Base-by-base conservation (phyloP, 2,329 filamentous ascomycete species). In the Neonectria punicea region DNA sequence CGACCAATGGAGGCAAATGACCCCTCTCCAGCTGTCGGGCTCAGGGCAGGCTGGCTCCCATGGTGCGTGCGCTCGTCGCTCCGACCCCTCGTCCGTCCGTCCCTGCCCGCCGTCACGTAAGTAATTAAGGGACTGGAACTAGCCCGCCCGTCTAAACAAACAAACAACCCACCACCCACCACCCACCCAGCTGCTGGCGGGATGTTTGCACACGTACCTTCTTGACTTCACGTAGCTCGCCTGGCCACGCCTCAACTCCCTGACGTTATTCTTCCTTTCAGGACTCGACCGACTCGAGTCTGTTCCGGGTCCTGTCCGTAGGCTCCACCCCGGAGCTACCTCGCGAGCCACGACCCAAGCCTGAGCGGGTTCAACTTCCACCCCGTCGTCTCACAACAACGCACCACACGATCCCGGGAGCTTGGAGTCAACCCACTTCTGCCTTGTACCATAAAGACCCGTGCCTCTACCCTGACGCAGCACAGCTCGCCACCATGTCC, bases 401-500 rank as follows among this genome's bases (percentile, higher is more conserved):
- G 18, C 49, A 51, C 13, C n/a, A 34, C 49, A 18, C 30, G 11
- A 20, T 20, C 18, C 30, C 30, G n/a, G 34, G n/a, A 51, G 49
- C 20, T 22, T 39, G n/a, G 36, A 25, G 30, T 34, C 32, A 44
- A 50, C 55, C 39, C 36, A n/a, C 28, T 32, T 25, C 39, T 43
- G 34, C n/a, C 20, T 20, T 53, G n/a, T n/a, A 8, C 41, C 22
- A 55, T 44, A 51, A n/a, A 20, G 8, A 11, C 44, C 9, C 32
- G 16, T 46, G 16, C 49, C 25, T 25, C 13, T 20, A 34, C 5
- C 47, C 43, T 6, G 20, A 44, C 50, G 18, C 41, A 36, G 49
- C 58, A 62, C 54, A 51, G 43, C 43, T 53, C 51, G 30, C 14
- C 59, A 55, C 47, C 51, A 86, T 86, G 84, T 86, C 86, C 34